Percentiles rank a stretch among this genome's conserved stretches.
phyloP scores from a whole-genome alignment of 805 yeast genomes.

The Teunomyces gatunensis region DNA sequence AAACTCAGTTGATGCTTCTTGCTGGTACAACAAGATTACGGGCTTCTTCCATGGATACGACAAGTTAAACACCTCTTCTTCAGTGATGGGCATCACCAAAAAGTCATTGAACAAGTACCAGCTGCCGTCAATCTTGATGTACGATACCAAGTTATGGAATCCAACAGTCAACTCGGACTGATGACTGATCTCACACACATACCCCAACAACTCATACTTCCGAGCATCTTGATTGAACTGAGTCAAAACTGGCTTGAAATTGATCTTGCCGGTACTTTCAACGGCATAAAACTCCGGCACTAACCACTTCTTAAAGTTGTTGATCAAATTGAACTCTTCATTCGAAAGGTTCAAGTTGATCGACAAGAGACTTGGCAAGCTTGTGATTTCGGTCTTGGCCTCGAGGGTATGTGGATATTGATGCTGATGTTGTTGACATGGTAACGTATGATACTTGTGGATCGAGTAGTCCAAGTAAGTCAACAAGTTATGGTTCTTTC shows the following conservation, averaged over 20 bases:
- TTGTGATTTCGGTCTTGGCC: conserved; percentile 47
- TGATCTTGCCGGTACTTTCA: conserved; percentile 33
- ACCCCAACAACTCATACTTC: conserved; percentile 65
- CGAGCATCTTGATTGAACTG: conserved; percentile 29
- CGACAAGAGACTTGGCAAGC: conserved; percentile 63
- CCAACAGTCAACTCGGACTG: conserved; percentile 38
- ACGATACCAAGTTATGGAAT: conserved; percentile 59
- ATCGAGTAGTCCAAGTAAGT: conserved; percentile 62
- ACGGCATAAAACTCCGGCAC: conserved; percentile 53
- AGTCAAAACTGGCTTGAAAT: conserved; percentile 33
- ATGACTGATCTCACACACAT: conserved; percentile 63
- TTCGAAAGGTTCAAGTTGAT: conserved; percentile 56
- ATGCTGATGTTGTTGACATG: conserved; percentile 48
- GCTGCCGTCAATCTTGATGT: conserved; percentile 45
- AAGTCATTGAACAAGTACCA: conserved; percentile 95
- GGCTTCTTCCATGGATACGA: conserved; percentile 83
- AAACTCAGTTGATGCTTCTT: conserved; percentile 47
- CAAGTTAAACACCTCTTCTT: conserved; percentile 74
- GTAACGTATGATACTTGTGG: conserved; percentile 48
- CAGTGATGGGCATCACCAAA: conserved; percentile 71
- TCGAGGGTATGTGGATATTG: conserved; percentile 42
- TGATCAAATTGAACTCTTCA: conserved; percentile 53
- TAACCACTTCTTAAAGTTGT: conserved; percentile 55
- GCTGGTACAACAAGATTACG: conserved; percentile 64
- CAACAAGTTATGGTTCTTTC: conserved; percentile 22